These are phyloP conservation scores for Danielozyma ontarioensis DNA, from an alignment of 805 yeast genomes.

Conservation along the genomic window DNA sequence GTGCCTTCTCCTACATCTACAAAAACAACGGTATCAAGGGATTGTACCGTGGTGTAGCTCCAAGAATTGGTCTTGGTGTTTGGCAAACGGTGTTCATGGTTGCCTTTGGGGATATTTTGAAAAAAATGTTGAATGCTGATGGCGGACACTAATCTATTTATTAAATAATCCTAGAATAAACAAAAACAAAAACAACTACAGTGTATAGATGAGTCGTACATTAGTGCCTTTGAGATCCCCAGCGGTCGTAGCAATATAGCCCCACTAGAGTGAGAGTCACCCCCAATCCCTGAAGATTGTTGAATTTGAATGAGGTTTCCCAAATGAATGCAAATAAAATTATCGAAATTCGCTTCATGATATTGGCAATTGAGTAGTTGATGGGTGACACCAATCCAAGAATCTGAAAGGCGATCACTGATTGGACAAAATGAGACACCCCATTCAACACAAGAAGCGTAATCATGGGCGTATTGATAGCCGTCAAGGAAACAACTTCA, in stretches of 20 bases:
- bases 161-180: neutral
- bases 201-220: neutral
- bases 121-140: constrained; percentile 36
- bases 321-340: constrained; percentile 61
- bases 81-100: constrained; percentile 99
- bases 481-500: constrained; percentile 19
- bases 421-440: constrained; percentile 63
- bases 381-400: constrained; percentile 71
- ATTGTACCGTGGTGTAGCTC: constrained; percentile 92
- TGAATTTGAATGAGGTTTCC: constrained; percentile 37
- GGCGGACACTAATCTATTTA: constrained; percentile 25
- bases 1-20: constrained; percentile 81
- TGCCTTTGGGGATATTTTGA: constrained; percentile 85
- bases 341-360: constrained; percentile 66
- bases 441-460: constrained; percentile 56
- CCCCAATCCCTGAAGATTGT: constrained; percentile 30
- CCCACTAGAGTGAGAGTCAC: constrained; percentile 33
- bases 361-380: constrained; percentile 75
- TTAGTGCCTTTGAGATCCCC: constrained; percentile 21
- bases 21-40: constrained; percentile 81
- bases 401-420: constrained; percentile 70
- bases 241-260: constrained; percentile 37
- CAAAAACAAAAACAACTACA: neutral
- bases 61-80: constrained; percentile 92
- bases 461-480: constrained; percentile 27